A percentile compares a stretch with the other conserved stretches of the same genome.
Conservation (phyloP, 2,329 filamentous ascomycete genomes). For the Colletotrichum nymphaeae region DNA sequence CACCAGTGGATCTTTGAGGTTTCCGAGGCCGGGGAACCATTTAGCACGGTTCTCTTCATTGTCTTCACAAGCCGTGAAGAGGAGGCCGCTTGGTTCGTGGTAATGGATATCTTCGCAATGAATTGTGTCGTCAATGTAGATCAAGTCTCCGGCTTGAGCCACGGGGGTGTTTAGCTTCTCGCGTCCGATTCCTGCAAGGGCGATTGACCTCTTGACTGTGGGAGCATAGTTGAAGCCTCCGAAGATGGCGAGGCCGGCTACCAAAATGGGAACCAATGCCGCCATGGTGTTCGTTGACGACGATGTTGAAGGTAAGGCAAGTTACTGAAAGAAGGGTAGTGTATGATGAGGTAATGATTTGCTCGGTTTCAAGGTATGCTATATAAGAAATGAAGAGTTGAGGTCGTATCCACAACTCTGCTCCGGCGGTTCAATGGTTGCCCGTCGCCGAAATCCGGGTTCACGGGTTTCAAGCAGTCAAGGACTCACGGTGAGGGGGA, state of each 20-base stretch:
- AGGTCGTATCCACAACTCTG: background rate
- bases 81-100: conserved; percentile 55
- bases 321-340: too few relatives aligned
- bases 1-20: conserved; percentile 53
- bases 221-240: conserved; percentile 23
- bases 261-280: conserved; percentile 15
- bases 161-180: conserved; percentile 38
- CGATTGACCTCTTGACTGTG: background rate
- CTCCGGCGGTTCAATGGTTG: too few relatives aligned
- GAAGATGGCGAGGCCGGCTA: conserved; percentile 23
- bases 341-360: background rate
- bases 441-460: background rate
- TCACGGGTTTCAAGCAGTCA: background rate
- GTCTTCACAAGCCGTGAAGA: conserved; percentile 68
- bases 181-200: conserved; percentile 44
- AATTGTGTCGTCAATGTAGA: conserved; percentile 61
- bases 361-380: background rate
- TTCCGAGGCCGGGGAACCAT: conserved; percentile 64
- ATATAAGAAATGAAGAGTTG: background rate
- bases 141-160: conserved; percentile 43
- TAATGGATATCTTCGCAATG: conserved; percentile 72
- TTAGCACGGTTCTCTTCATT: conserved; percentile 53
- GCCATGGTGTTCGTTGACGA: conserved; percentile 3
- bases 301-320: too few relatives aligned
- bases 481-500: background rate